Percentiles rank a stretch among this genome's conserved stretches.
Conservation (phyloP, 1,284 basidiomycete genomes). For the Ustilago crameri region DNA sequence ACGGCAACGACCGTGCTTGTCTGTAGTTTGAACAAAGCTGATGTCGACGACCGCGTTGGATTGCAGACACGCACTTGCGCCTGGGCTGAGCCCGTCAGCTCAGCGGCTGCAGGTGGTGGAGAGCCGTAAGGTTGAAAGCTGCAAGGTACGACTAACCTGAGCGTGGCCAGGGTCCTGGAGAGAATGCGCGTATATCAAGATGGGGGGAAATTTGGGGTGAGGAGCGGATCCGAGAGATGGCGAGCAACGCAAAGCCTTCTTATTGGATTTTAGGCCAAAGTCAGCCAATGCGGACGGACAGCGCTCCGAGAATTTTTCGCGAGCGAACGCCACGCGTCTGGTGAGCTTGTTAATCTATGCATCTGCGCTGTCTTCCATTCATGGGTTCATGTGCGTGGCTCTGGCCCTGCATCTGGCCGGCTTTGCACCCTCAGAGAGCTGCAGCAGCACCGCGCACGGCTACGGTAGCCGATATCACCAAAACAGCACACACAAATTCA, state of each 20-base stretch:
- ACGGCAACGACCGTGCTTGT: neutral
- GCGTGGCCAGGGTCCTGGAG: slow-evolving; percentile 17
- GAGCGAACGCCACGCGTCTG: too few relatives aligned
- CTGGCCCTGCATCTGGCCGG: too few relatives aligned
- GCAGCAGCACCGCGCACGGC: too few relatives aligned
- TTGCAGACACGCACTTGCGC: slow-evolving; percentile 2
- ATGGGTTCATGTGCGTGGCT: too few relatives aligned
- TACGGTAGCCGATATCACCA: too few relatives aligned
- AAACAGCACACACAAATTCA: too few relatives aligned
- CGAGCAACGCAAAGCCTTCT: slow-evolving; percentile 16
- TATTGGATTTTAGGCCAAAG: slow-evolving; percentile 9
- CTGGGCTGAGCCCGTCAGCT: slow-evolving; percentile 13
- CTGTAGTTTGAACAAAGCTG: neutral
- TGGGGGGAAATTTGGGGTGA: slow-evolving; percentile 6
- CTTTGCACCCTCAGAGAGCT: too few relatives aligned
- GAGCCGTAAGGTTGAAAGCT: slow-evolving; percentile 6
- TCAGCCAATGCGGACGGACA: too few relatives aligned
- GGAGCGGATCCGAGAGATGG: slow-evolving; percentile 46
- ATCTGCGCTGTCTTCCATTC: too few relatives aligned
- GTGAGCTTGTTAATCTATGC: too few relatives aligned
- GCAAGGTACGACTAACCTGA: slow-evolving; percentile 9
- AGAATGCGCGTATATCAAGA: slow-evolving; percentile 25
- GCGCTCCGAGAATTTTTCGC: too few relatives aligned
- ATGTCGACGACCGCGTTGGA: slow-evolving; percentile 9
- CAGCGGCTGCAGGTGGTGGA: slow-evolving; percentile 2